phyloP scores from a whole-genome alignment of 2,329 filamentous ascomycete species.

The Myriosclerotinia curreyana region DNA sequence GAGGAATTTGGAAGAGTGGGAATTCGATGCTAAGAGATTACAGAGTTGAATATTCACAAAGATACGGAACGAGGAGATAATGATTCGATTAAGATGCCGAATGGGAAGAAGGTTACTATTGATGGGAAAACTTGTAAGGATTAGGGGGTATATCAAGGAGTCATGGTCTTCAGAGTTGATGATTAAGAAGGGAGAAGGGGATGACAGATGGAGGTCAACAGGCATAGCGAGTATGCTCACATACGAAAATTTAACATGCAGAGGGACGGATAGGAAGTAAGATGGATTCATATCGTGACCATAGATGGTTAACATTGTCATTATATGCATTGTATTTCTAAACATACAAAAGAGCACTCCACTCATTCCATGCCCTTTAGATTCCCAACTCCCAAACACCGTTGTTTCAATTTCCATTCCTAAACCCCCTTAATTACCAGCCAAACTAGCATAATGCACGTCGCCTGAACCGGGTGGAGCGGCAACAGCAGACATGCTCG shows the following conservation, averaged over 20 bases:
- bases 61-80: conserved; percentile 92
- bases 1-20: not conserved
- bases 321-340: conserved; percentile 20
- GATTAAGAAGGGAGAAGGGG: not conserved
- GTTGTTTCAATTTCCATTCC: conserved; percentile 26
- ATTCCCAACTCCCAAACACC: conserved; percentile 36
- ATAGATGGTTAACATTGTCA: conserved; percentile 5
- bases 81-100: conserved; percentile 71
- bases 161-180: not conserved
- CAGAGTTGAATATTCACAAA: conserved; percentile 85
- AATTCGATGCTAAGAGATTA: conserved; percentile 15
- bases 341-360: not conserved
- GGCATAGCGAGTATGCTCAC: not conserved
- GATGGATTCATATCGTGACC: conserved; percentile 9
- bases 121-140: conserved; percentile 33
- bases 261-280: not conserved
- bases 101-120: conserved; percentile 38
- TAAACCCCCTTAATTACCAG: conserved; percentile 63
- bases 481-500: conserved; percentile 51
- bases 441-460: conserved; percentile 79
- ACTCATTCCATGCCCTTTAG: conserved; percentile 6
- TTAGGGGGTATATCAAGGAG: not conserved
- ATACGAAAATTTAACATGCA: not conserved
- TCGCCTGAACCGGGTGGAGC: conserved; percentile 77
- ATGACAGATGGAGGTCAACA: not conserved